Base-by-base conservation (phyloP, 345 rosid genomes). In the Populus tremula region DNA sequence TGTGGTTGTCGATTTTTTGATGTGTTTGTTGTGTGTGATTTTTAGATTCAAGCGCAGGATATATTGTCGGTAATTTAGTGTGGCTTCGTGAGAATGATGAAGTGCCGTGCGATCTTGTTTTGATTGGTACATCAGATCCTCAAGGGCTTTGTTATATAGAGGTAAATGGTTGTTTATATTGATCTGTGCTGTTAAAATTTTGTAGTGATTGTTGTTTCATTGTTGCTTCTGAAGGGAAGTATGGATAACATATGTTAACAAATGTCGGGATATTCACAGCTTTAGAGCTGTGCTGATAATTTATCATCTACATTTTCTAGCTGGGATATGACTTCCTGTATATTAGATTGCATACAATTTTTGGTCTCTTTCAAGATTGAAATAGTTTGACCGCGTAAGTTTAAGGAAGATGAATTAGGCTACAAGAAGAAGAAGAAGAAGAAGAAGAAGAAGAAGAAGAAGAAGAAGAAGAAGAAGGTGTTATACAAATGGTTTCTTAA, bases 11-110 rank as follows among this genome's bases (percentile, higher is more conserved):
- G 17, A 6, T 23, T 25, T 12, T 63, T 50, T 27, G 9, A 69
- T 13, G 49, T 41, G 1, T 39, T 31, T 6, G 18, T 36, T 50
- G 43, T 65, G 31, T 80, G 29, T 41, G 77, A 16, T 54, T 63
- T 87, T 78, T 84, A 96, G 99, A 88, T 91, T 56, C 88, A 91
- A 89, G 95, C 98, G 63, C 98, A 93, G 83, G 94, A 96, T 79
- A 88, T 93, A 71, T 87, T 78, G 97, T 96, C 9, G 97, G 99
- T 53, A 92, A 92, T 82, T 86, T 93, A 73, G 95, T 96, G 63
- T 96, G 99, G 99, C 91, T 96, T 88, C 97, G 97, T 53, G 98
- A 96, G 88, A 96, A 96, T 88, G 98, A 96, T 85, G 98, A 94
- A 88, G 99, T 91, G 72, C 99, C 99, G 61, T 93, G 99, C 79